Conservation (phyloP, 805 yeast species). For the Lachancea dasiensis region DNA sequence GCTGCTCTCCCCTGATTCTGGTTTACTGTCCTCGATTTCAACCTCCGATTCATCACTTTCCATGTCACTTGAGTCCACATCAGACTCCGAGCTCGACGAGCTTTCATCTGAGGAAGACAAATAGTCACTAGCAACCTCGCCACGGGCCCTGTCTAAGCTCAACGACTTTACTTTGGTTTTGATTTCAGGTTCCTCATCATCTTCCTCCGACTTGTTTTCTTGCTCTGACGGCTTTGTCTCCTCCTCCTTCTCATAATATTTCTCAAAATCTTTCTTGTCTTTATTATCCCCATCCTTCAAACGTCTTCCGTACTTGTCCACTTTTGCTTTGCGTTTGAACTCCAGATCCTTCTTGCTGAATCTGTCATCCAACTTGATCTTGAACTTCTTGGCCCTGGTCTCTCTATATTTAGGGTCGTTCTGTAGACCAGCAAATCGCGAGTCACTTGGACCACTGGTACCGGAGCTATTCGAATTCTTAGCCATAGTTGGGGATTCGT, state of each 20-base stretch:
- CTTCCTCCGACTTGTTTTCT: constrained; percentile 11
- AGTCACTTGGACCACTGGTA: constrained; percentile 49
- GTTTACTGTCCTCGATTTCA: constrained; percentile 50
- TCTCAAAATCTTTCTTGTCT: constrained; percentile 50
- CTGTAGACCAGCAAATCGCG: constrained; percentile 72
- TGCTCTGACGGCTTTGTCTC: constrained; percentile 13
- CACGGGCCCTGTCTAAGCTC: constrained; percentile 57
- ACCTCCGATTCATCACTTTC: constrained; percentile 48
- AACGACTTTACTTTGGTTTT: constrained; percentile 7
- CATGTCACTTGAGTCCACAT: constrained; percentile 37
- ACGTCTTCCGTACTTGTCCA: constrained; percentile 85
- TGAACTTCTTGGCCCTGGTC: constrained; percentile 62
- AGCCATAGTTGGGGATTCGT: constrained; percentile 19
- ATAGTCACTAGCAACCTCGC: constrained; percentile 46
- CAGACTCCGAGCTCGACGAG: constrained; percentile 40
- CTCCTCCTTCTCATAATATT: constrained; percentile 51
- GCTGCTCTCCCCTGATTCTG: constrained; percentile 87
- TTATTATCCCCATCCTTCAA: constrained; percentile 36
- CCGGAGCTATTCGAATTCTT: constrained; percentile 13
- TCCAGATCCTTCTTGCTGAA: constrained; percentile 60
- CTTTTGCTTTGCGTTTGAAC: constrained; percentile 54
- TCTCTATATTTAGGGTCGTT: constrained; percentile 83
- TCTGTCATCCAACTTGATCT: constrained; percentile 79
- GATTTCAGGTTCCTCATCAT: constrained; percentile 12
- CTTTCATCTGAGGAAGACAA: constrained; percentile 40